Base-by-base conservation (phyloP, 2,329 filamentous ascomycete genomes). In the Colletotrichum melonis region DNA sequence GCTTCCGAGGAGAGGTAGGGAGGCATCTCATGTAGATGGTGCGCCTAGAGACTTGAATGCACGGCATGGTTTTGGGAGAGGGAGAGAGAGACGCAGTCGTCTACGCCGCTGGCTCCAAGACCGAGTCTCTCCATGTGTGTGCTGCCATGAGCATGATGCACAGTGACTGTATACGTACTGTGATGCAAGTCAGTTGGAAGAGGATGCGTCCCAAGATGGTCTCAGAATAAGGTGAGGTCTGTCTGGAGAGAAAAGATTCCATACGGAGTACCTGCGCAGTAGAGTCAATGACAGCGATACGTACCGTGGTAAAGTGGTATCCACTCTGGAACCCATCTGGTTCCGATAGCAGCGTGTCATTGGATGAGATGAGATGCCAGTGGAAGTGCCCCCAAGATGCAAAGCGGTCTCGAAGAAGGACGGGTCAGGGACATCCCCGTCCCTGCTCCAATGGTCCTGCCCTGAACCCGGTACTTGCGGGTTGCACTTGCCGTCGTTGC, bases 381-480 rank as follows among this genome's bases (percentile, higher is more conserved):
- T 55, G n/a, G 4, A 52, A 57, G n/a, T 60, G 38, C 26, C 64
- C 56, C 52, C 57, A 32, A 69, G 54, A 69, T 32, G 63, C 30
- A 62, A 38, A 62, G 52, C 49, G 56, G 22, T 52, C 12, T 54
- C 28, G 19, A 54, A 58, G 65, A 54, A 64, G 54, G 30, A 69
- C 28, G 7, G 16, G 49, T 38, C 62, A 49, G 69, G 69, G 64
- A 6, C 8, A 26, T n/a, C 24, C 16, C 9, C 19, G 14, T 54
- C 49, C 52, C 63, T 49, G 42, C 42, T 19, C 49, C 22, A 59
- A 46, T 30, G 24, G 32, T 26, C 42, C 49, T 67, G 42, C 63
- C 56, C 26, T 35, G 57, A 55, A 42, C 66, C 60, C 60, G 66
- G 70, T 73, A 73, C 54, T 73, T 70, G 46, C 35, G 26, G 66